These are phyloP conservation scores for Trichoderma pleuroti DNA, from an alignment of 2,329 filamentous ascomycete species.

Conservation along the genomic window DNA sequence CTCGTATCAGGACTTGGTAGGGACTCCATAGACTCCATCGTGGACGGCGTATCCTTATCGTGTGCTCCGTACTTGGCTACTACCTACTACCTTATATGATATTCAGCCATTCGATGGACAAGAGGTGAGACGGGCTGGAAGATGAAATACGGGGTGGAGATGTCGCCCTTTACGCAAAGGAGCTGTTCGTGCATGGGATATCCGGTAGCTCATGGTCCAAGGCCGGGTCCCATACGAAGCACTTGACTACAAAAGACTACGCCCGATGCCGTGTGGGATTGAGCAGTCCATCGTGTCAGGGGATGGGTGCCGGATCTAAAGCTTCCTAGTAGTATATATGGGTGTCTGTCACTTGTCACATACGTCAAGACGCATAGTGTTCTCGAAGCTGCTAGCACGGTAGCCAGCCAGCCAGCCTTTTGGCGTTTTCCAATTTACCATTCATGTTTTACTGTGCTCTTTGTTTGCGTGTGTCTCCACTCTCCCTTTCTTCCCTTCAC, in stretches of 20 bases:
- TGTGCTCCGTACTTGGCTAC: neutral
- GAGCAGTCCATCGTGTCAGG: neutral
- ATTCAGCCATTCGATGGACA: neutral
- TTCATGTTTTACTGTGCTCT: neutral
- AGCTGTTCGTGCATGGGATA: neutral
- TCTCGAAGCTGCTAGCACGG: neutral
- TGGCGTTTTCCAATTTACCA: neutral
- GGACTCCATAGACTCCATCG: neutral
- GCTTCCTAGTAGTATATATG: neutral
- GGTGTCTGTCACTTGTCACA: neutral
- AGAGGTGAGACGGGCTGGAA: neutral
- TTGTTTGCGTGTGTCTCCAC: neutral
- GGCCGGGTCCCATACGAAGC: neutral
- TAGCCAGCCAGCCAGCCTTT: neutral
- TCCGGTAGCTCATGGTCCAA: neutral
- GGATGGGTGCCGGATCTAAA: neutral
- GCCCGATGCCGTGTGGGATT: neutral
- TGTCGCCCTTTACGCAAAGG: neutral
- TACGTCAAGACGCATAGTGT: neutral
- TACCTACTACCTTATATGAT: neutral
- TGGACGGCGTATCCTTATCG: neutral
- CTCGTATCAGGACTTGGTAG: neutral
- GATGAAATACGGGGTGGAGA: neutral
- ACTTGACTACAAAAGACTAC: neutral
- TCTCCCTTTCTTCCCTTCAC: slow-evolving; percentile 20